phyloP scores from a whole-genome alignment of 2,329 filamentous ascomycete species.

The Neofusicoccum kwambonambiense region DNA sequence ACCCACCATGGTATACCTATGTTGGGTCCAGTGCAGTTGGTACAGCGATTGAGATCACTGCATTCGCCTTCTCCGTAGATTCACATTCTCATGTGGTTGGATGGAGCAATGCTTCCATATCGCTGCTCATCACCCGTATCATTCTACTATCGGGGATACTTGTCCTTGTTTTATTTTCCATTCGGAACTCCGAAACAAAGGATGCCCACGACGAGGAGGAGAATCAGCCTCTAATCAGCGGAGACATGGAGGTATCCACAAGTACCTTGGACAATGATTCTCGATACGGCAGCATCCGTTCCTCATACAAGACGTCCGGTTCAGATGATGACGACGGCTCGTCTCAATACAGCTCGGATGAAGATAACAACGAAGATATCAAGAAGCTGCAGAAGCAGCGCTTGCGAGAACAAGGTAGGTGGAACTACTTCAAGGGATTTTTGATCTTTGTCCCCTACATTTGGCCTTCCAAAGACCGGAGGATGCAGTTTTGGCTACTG shows the following conservation, averaged over 20 bases:
- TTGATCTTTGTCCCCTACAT: slow-evolving; percentile 69
- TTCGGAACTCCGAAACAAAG: not conserved
- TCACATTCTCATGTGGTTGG: not conserved
- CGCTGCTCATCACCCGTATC: not conserved
- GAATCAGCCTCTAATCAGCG: not conserved
- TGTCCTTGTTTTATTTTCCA: not conserved
- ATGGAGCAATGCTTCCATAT: not conserved
- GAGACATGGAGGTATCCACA: not conserved
- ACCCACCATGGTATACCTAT: not conserved
- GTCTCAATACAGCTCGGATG: not conserved
- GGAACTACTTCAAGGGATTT: slow-evolving; percentile 70
- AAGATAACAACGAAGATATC: slow-evolving; percentile 47
- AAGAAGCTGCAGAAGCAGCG: slow-evolving; percentile 50
- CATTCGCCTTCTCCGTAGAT: not conserved
- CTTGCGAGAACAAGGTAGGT: slow-evolving; percentile 67
- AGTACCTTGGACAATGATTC: not conserved
- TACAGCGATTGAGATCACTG: not conserved
- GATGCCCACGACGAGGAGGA: not conserved
- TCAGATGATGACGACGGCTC: not conserved
- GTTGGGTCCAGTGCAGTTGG: not conserved
- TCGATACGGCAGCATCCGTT: not conserved
- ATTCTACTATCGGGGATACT: not conserved
- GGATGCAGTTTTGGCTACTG: slow-evolving; percentile 63
- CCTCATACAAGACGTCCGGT: not conserved
- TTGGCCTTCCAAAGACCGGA: slow-evolving; percentile 64